Base-by-base conservation (phyloP, 352 stramenopile species). In the Globisporangium iwayamae region DNA sequence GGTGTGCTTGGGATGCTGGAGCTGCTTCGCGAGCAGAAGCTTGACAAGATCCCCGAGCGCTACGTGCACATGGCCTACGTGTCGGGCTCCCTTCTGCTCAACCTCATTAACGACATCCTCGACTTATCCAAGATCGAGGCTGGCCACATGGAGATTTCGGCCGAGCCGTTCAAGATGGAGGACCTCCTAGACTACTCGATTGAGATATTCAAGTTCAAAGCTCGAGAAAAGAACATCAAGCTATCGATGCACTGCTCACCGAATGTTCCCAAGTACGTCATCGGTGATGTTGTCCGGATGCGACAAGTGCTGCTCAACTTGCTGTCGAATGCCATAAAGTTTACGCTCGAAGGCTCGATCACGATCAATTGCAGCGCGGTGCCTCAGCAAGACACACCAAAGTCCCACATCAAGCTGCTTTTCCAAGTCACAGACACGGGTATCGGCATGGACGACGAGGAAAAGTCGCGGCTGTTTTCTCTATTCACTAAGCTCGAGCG, bases 121-220 rank as follows among this genome's bases (percentile, higher is more conserved):
- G 87, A 96, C 69, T 73, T 95, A 48, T 95, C 89, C 4, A 93
- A 93, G 68, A 97, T 97, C 74, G 91, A 98, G 78, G 90, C 93
- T 20, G 90, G 90, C 0, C 93, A 90, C 70, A 80, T 88, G 75
- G 78, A 92, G 65, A 81, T 95, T 66, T 83, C 80, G 63, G 73
- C 79, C 54, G 81, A 96, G 72, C 85, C 78, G 60, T 84, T 85
- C 65, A 72, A 94, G 66, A 79, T 96, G 75, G 60, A 88, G 59
- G 83, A 89, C 28, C 36, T 83, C 54, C 57, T 89, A 18, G 85
- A 96, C 45, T 87, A 92, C 60, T 85, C 83, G 22, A 76, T 87
- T 41, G 88, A 97, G 50, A 87, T 90, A 55, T 94, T 97, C 70
- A 79, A 87, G 62, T 89, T 89, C 54, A 87, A 93, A 39, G 78